Evolutionary conservation across 2,329 filamentous ascomycete species (phyloP), one percentile per base, ranked within the genome.

Genomic region (Alternaria sp.): DNA sequence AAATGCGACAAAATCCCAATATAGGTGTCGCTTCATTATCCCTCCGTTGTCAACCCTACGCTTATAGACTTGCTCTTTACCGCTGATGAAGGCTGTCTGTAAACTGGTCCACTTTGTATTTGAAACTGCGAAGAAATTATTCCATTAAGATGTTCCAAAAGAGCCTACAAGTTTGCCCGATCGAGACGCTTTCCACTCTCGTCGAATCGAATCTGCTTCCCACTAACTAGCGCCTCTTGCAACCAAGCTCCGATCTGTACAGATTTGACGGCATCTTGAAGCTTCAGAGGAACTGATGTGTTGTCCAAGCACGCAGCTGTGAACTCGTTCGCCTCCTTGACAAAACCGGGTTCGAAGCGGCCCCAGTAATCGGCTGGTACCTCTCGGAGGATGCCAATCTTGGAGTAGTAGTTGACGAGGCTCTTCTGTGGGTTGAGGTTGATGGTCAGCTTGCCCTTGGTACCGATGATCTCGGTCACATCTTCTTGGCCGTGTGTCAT

Each of bases 211-310:
- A 88, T 84, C 76, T 85, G 86, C 71, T 81, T 78, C 7, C 82
- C 84, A 0, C 78, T 80, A 49, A 83, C 80, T 73, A 88, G 73
- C 13, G 80, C 80, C 69, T 88, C 84, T 71, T 88, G 85, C 61
- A 88, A 5, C 84, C 68, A 85, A 46, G 71, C 63, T 1, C 74
- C 77, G 60, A 81, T 80, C 59, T 75, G 65, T 45, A 79, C 73
- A 10, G 72, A 74, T 62, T 70, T 76, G 24, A 77, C 67, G 21
- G 68, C 76, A 42, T 68, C 69, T 21, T 73, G 70, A 39, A 80
- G 69, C 33, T 70, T 62, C 56, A 79, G 53, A 0, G 78, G 78
- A 31, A 80, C 63, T 2, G 72, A 65, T 36, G 61, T 76, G 41
- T 79, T 68, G 13, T 79, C 67, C n/a, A 80, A 58, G n/a, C 75